phyloP scores from a whole-genome alignment of 2,329 filamentous ascomycete species.

The Penicillium sp. region DNA sequence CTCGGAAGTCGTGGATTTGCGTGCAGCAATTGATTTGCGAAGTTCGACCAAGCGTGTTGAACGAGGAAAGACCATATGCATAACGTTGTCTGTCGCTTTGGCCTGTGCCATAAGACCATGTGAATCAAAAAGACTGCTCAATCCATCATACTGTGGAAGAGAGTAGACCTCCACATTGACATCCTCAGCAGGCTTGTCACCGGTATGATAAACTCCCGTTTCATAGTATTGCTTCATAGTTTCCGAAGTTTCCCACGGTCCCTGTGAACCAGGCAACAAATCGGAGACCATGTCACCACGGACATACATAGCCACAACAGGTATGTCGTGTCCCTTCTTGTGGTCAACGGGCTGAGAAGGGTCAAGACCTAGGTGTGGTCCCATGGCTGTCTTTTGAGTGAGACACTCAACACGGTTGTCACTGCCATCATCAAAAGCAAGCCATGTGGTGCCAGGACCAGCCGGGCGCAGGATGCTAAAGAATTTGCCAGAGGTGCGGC shows the following conservation, averaged over 20 bases:
- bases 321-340: conserved; percentile 49
- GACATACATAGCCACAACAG: conserved; percentile 59
- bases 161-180: conserved; percentile 46
- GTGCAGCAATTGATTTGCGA: conserved; percentile 38
- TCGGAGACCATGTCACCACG: conserved; percentile 50
- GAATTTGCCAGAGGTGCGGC: conserved; percentile 60
- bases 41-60: conserved; percentile 38
- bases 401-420: conserved; percentile 59
- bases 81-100: conserved; percentile 34
- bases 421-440: conserved; percentile 59
- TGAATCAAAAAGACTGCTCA: conserved; percentile 45
- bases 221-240: conserved; percentile 44
- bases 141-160: conserved; percentile 33
- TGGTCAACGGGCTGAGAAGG: conserved; percentile 44
- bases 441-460: conserved; percentile 59
- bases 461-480: conserved; percentile 61
- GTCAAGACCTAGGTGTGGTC: conserved; percentile 52
- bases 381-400: conserved; percentile 57
- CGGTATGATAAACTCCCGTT: conserved; percentile 24
- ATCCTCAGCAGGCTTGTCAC: conserved; percentile 16
- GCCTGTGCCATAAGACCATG: conserved; percentile 46
- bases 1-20: conserved; percentile 29
- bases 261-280: conserved; percentile 44
- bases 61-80: conserved; percentile 38
- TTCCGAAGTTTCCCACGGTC: conserved; percentile 50